Evolutionary conservation across 192 early-diverging fungal species (phyloP).

Genomic region (Pilaira anomala): DNA sequence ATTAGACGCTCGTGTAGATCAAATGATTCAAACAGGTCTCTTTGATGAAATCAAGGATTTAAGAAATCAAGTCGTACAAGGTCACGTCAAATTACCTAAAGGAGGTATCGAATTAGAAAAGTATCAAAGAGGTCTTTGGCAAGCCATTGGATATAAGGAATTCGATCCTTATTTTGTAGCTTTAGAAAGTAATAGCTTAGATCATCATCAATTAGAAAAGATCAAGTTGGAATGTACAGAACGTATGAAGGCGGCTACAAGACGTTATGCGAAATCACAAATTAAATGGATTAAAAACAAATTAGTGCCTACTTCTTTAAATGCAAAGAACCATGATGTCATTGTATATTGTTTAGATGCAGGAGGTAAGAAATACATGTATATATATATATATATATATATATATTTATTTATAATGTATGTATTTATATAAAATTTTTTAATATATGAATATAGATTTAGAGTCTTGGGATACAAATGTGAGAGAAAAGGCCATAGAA

Average conservation of each 20-base stretch:
- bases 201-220: not conserved
- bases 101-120: slow-evolving; percentile 40
- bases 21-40: slow-evolving; percentile 75
- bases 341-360: slow-evolving; percentile 72
- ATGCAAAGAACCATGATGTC: slow-evolving; percentile 32
- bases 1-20: slow-evolving; percentile 79
- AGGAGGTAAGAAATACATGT: slow-evolving; percentile 51
- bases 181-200: slow-evolving; percentile 23
- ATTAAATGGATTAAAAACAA: slow-evolving; percentile 82
- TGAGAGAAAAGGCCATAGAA: slow-evolving; percentile 49
- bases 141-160: slow-evolving; percentile 89
- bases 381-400: not conserved
- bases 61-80: slow-evolving; percentile 53
- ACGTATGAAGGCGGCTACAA: slow-evolving; percentile 83
- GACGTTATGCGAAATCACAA: slow-evolving; percentile 84
- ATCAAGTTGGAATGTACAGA: slow-evolving; percentile 61
- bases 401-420: not conserved
- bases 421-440: not conserved
- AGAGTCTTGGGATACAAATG: slow-evolving; percentile 52
- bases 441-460: slow-evolving; percentile 34
- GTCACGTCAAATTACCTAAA: slow-evolving; percentile 34
- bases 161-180: slow-evolving; percentile 70
- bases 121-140: slow-evolving; percentile 67
- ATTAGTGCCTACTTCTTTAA: slow-evolving; percentile 48
- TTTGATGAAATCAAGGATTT: slow-evolving; percentile 56